A percentile compares a stretch with the other conserved stretches of the same genome.
phyloP scores from a whole-genome alignment of 2,329 filamentous ascomycete genomes.

The Trichoderma sp. region DNA sequence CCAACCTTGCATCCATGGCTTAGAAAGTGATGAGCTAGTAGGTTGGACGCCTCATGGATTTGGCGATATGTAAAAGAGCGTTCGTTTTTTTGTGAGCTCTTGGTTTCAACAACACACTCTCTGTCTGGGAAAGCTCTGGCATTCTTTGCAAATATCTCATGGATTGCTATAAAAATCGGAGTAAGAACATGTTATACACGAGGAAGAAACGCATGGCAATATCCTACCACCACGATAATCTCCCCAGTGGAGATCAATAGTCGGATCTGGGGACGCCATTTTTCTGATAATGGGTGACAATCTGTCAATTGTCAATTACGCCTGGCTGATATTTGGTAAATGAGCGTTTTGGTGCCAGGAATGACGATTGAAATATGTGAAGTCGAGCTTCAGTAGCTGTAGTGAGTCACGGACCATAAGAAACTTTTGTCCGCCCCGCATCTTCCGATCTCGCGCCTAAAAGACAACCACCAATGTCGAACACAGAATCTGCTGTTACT shows the following conservation, averaged over 20 bases:
- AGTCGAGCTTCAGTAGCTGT: not conserved
- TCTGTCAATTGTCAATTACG: not conserved
- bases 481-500: no score
- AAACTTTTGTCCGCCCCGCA: no score
- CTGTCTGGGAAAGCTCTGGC: slow-evolving; percentile 67
- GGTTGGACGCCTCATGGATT: slow-evolving; percentile 82
- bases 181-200: no score
- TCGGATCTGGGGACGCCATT: slow-evolving; percentile 60
- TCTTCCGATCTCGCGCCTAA: no score
- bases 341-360: not conserved
- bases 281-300: not conserved
- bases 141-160: slow-evolving; percentile 68
- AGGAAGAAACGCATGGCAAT: no score
- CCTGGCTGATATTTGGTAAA: not conserved
- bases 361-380: not conserved
- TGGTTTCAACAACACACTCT: slow-evolving; percentile 53
- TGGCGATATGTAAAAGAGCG: slow-evolving; percentile 74
- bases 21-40: slow-evolving; percentile 76
- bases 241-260: slow-evolving; percentile 67
- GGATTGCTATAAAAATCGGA: slow-evolving; percentile 47
- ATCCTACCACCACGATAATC: slow-evolving; percentile 50
- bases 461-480: no score
- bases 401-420: no score
- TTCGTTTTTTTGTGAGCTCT: slow-evolving; percentile 53
- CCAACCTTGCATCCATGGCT: slow-evolving; percentile 71